Percentiles rank a stretch among this genome's conserved stretches.
These are phyloP conservation scores for Fusarium cicatricum DNA, from an alignment of 2,329 filamentous ascomycete species.

Conservation along the genomic window DNA sequence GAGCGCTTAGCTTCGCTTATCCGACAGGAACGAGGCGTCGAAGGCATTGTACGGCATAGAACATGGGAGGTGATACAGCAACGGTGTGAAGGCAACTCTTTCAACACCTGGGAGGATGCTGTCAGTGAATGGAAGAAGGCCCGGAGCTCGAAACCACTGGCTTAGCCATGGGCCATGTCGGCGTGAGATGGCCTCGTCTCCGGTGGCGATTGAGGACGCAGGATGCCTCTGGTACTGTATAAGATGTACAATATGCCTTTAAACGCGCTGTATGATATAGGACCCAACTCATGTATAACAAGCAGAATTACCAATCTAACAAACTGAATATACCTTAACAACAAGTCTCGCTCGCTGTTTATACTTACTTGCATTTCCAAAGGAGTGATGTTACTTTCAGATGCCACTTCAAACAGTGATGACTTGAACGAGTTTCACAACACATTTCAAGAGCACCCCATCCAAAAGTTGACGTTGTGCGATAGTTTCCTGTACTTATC, in stretches of 20 bases:
- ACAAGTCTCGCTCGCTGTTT: too few relatives aligned
- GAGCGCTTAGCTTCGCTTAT: conserved; percentile 79
- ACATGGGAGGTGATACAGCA: conserved; percentile 84
- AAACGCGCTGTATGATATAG: conserved; percentile 22
- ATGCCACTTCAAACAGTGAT: too few relatives aligned
- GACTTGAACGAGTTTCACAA: too few relatives aligned
- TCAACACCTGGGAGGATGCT: conserved; percentile 70
- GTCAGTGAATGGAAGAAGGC: conserved; percentile 67
- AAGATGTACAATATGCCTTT: conserved; percentile 19
- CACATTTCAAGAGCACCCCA: too few relatives aligned
- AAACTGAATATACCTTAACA: background rate
- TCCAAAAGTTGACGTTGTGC: too few relatives aligned
- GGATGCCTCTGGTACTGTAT: conserved; percentile 4
- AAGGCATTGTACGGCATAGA: conserved; percentile 79
- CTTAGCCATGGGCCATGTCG: conserved; percentile 5
- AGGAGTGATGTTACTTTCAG: too few relatives aligned
- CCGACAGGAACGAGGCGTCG: conserved; percentile 78
- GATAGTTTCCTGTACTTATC: too few relatives aligned
- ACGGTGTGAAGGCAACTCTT: conserved; percentile 71
- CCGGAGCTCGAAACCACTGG: conserved; percentile 23
- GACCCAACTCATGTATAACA: conserved; percentile 20
- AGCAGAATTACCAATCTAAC: conserved; percentile 1
- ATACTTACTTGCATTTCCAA: too few relatives aligned
- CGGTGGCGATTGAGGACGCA: background rate
- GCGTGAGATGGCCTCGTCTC: background rate